Base-by-base conservation (phyloP, 306 rosid species). In the Medicago arabica region DNA sequence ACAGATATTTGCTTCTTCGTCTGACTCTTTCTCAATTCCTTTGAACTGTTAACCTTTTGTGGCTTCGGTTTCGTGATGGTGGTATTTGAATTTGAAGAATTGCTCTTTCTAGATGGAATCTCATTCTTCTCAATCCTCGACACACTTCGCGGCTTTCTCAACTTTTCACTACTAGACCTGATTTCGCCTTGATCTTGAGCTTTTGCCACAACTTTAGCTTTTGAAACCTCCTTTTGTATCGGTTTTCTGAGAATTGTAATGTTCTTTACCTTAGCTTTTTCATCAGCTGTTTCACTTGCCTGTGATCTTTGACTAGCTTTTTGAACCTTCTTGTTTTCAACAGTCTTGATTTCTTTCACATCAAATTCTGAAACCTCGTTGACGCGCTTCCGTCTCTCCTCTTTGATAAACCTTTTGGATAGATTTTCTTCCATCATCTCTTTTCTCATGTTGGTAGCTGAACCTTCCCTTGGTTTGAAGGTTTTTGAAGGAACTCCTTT, bases 181-280 rank as follows among this genome's bases (percentile, higher is more conserved):
- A 62, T 69, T 76, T 68, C 90, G 72, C 78, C 87, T 79, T 80
- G 89, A 72, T 83, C 91, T 66, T 83, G 82, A 80, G 91, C 73
- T 77, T 74, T 92, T 9, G 84, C 38, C 72, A 80, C 81, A 80
- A 61, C 36, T 78, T 74, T 83, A 47, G 79, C 77, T 59, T 82
- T 85, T 49, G 64, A 72, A 23, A 70, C 40, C 72, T 88, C 87
- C 81, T 86, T 90, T 58, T 77, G 89, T 21, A 70, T 55, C 15
- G 67, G 75, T 18, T 80, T 92, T 84, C 68, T 81, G 71, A 71
- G 74, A 57, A 62, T 61, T 43, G 72, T 74, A 65, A 72, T 61
- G 40, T 71, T 50, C 78, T 78, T 71, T 8, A 59, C 85, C 83
- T 84, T 82, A 66, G 70, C 72, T 46, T 75, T 84, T 78, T 71